Evolutionary conservation across 345 rosid genomes (phyloP).

Genomic region (Chamaenerion angustifolium): DNA sequence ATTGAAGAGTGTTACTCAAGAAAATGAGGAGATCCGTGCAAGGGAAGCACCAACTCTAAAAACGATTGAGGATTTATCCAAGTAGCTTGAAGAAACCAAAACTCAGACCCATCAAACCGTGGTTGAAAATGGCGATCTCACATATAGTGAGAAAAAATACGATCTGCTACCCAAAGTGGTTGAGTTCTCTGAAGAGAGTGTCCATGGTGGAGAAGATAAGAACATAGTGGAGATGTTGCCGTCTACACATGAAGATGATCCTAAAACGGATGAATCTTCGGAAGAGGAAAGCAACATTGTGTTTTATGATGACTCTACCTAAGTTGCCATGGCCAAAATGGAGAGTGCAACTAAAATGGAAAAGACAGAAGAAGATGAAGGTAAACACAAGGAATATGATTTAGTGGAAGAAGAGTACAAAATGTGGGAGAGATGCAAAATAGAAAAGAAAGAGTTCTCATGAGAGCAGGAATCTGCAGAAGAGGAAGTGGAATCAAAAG

Average conservation of each 20-base stretch:
- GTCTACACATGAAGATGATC: no score
- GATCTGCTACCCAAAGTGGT: constrained; percentile 88
- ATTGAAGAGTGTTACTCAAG: no score
- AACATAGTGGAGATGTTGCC: constrained; percentile 27
- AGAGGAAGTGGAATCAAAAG: constrained; percentile 59
- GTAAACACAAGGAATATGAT: constrained; percentile 47
- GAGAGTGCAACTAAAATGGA: no score
- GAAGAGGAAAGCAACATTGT: constrained; percentile 26
- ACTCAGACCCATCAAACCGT: constrained; percentile 23
- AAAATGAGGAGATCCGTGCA: constrained; percentile 58
- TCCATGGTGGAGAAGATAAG: constrained; percentile 57
- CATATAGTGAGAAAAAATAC: constrained; percentile 83
- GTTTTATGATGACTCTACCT: constrained; percentile 15
- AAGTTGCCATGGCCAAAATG: constrained; percentile 15
- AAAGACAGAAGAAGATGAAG: constrained; percentile 30
- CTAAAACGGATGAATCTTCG: no score
- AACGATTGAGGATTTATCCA: constrained; percentile 72
- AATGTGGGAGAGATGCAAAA: constrained; percentile 99
- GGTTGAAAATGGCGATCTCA: constrained; percentile 60
- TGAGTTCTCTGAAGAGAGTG: constrained; percentile 91
- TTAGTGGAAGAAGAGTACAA: constrained; percentile 63
- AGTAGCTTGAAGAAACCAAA: constrained; percentile 71
- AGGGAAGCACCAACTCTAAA: constrained; percentile 42
- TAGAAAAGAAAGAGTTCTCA: constrained; percentile 86
- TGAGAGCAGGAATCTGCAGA: constrained; percentile 67